Percentiles rank a stretch among this genome's conserved stretches.
Conservation (phyloP, 768 basidiomycete genomes). For the Agrocybe pediades region DNA sequence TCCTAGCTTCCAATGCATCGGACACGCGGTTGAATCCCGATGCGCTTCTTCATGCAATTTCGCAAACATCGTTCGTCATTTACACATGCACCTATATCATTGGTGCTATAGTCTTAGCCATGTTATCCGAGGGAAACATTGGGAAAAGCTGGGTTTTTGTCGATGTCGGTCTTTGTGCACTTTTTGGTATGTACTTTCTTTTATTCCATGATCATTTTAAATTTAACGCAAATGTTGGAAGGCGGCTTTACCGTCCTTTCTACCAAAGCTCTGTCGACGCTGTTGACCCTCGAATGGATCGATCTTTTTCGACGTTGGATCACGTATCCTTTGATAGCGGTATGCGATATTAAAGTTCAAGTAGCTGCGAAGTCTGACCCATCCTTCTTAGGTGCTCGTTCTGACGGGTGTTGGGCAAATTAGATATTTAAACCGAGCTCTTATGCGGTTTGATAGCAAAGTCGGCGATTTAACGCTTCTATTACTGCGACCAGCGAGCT, state of each 20-base stretch:
- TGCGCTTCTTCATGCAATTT: slow-evolving; percentile 68
- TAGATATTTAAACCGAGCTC: slow-evolving; percentile 78
- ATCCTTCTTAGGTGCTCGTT: slow-evolving; percentile 54
- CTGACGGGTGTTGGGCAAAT: slow-evolving; percentile 84
- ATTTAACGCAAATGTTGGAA: slow-evolving; percentile 22
- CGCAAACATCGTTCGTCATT: slow-evolving; percentile 70
- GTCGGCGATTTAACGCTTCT: slow-evolving; percentile 34
- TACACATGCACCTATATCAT: slow-evolving; percentile 69
- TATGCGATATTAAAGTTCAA: slow-evolving; percentile 34
- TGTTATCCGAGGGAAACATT: slow-evolving; percentile 62
- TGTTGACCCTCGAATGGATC: slow-evolving; percentile 79
- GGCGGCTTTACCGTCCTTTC: slow-evolving; percentile 95
- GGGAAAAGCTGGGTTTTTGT: slow-evolving; percentile 77
- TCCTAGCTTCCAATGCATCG: slow-evolving; percentile 74
- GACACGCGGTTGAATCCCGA: slow-evolving; percentile 70
- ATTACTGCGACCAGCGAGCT: slow-evolving; percentile 1
- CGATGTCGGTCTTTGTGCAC: slow-evolving; percentile 86
- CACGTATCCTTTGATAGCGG: slow-evolving; percentile 77
- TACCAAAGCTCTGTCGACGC: slow-evolving; percentile 89
- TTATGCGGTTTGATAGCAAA: slow-evolving; percentile 94
- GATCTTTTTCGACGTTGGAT: slow-evolving; percentile 79
- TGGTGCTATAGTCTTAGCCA: slow-evolving; percentile 56
- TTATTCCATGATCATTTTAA: background rate
- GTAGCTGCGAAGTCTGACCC: background rate
- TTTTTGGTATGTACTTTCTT: slow-evolving; percentile 59